Conservation (phyloP, 2,329 filamentous ascomycete genomes). For the Thielaviopsis ethacetica region DNA sequence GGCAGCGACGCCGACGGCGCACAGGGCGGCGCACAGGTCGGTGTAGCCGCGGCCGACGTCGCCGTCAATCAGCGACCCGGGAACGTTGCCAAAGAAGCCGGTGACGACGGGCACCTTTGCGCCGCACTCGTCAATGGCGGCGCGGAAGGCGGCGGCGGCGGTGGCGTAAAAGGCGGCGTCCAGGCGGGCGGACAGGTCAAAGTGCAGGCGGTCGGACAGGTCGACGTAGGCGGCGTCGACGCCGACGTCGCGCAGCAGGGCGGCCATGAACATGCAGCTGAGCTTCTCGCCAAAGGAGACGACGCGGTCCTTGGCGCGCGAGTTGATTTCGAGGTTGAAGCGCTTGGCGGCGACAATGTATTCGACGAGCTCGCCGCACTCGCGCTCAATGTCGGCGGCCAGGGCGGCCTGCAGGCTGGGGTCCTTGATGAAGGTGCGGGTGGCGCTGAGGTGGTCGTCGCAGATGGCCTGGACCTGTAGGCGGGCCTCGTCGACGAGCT, state of each 20-base stretch:
- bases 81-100: conserved; percentile 88
- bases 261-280: conserved; percentile 81
- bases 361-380: conserved; percentile 68
- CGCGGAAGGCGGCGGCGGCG: conserved; percentile 42
- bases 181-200: conserved; percentile 40
- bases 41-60: conserved; percentile 93
- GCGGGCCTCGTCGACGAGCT: conserved; percentile 48
- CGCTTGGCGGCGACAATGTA: conserved; percentile 48
- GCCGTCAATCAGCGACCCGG: conserved; percentile 72
- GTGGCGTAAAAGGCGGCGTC: conserved; percentile 54
- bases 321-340: conserved; percentile 60
- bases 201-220: conserved; percentile 64
- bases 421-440: conserved; percentile 43
- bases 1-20: conserved; percentile 76
- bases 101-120: conserved; percentile 64
- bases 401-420: conserved; percentile 41
- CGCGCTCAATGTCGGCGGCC: conserved; percentile 49
- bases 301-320: conserved; percentile 68
- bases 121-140: conserved; percentile 48
- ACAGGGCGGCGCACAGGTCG: conserved; percentile 82
- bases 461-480: conserved; percentile 67
- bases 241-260: conserved; percentile 64
- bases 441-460: conserved; percentile 63
- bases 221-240: conserved; percentile 84
- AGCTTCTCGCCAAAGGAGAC: conserved; percentile 93